Percentiles rank a stretch among this genome's conserved stretches.
phyloP scores from a whole-genome alignment of 768 basidiomycete species.

The Termitomyces sp. region DNA sequence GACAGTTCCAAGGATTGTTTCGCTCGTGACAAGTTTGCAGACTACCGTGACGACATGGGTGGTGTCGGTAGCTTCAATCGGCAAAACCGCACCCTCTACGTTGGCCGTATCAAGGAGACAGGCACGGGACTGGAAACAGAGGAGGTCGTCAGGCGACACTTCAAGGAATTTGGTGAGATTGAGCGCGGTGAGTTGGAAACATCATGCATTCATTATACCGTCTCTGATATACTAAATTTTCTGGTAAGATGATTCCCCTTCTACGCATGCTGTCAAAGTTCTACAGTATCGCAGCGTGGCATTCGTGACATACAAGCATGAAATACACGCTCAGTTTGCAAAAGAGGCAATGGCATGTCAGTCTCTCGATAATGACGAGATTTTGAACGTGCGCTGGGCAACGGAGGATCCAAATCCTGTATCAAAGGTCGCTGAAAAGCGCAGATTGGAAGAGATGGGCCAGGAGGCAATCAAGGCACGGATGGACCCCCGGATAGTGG shows the following conservation, averaged over 20 bases:
- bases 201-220: not conserved
- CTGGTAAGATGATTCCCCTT: conserved; percentile 21
- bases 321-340: conserved; percentile 88
- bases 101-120: conserved; percentile 91
- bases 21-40: conserved; percentile 92
- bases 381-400: conserved; percentile 98
- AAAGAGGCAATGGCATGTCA: conserved; percentile 99
- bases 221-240: not conserved
- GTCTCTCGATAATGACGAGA: conserved; percentile 94
- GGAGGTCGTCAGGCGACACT: conserved; percentile 86
- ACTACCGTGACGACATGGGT: conserved; percentile 99
- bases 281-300: conserved; percentile 93
- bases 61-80: conserved; percentile 96
- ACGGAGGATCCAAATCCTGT: conserved; percentile 98
- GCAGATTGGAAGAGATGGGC: conserved; percentile 77
- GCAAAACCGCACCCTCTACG: conserved; percentile 91
- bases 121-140: conserved; percentile 87
- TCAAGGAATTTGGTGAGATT: conserved; percentile 93
- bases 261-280: conserved; percentile 62
- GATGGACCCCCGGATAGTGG: conserved; percentile 85
- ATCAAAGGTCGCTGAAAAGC: conserved; percentile 81
- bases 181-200: conserved; percentile 67
- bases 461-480: conserved; percentile 79
- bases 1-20: conserved; percentile 97
- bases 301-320: conserved; percentile 91